phyloP scores from a whole-genome alignment of 768 basidiomycete species.

The Tricholoma sp. region DNA sequence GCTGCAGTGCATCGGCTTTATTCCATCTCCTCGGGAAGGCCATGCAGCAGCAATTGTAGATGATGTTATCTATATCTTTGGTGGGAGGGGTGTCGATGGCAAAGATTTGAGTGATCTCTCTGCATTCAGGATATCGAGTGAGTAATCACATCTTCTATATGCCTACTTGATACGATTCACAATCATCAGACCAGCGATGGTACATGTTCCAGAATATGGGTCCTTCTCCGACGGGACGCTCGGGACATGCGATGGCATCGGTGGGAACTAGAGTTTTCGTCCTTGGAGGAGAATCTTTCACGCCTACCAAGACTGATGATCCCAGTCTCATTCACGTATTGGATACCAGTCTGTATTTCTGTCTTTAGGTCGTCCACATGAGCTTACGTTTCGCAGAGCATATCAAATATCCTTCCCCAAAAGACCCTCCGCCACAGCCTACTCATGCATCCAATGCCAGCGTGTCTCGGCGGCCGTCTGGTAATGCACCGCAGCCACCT shows the following conservation, averaged over 20 bases:
- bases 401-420: conserved; percentile 21
- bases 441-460: conserved; percentile 9
- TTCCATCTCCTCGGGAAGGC: conserved; percentile 92
- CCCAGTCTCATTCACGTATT: conserved; percentile 81
- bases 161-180: conserved; percentile 5
- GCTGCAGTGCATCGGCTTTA: conserved; percentile 92
- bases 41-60: conserved; percentile 96
- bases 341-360: conserved; percentile 76
- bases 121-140: conserved; percentile 96
- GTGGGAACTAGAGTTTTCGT: conserved; percentile 87
- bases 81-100: conserved; percentile 94
- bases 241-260: conserved; percentile 98
- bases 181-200: conserved; percentile 84
- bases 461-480: conserved; percentile 43
- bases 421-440: conserved; percentile 16
- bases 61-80: conserved; percentile 97
- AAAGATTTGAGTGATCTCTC: conserved; percentile 93
- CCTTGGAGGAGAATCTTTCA: conserved; percentile 89
- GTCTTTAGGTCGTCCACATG: not conserved
- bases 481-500: conserved; percentile 22
- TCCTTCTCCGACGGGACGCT: conserved; percentile 85
- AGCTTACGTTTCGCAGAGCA: conserved; percentile 16
- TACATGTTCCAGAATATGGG: conserved; percentile 99
- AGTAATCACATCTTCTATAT: conserved; percentile 28
- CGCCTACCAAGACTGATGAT: conserved; percentile 71